Percentiles rank a stretch among this genome's conserved stretches.
phyloP scores from a whole-genome alignment of 1,284 basidiomycete species.

The Malassezia furfur region DNA sequence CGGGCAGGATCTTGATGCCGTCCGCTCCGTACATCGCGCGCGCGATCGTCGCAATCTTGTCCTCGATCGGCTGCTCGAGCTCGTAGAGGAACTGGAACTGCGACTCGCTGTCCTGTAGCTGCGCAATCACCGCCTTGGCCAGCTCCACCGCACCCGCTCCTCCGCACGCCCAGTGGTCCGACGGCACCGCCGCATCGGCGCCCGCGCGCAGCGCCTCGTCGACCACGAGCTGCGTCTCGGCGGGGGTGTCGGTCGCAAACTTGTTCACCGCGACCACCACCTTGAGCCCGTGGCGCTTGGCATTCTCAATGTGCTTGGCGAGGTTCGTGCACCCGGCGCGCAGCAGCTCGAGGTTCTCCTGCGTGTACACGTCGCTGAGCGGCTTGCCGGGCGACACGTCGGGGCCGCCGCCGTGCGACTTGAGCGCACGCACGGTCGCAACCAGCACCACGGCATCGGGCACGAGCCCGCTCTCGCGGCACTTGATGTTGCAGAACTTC shows the following conservation, averaged over 20 bases:
- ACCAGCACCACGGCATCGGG: constrained; percentile 94
- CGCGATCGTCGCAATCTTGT: constrained; percentile 45
- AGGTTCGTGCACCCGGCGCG: constrained; percentile 88
- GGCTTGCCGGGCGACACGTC: constrained; percentile 94
- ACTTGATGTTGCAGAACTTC: constrained; percentile 99
- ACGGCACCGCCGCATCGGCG: constrained; percentile 87
- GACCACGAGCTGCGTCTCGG: constrained; percentile 78
- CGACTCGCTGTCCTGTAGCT: constrained; percentile 27
- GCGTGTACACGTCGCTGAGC: constrained; percentile 82
- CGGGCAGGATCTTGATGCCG: constrained; percentile 54
- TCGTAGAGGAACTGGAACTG: constrained; percentile 47
- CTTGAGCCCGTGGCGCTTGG: constrained; percentile 90
- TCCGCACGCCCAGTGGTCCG: constrained; percentile 64
- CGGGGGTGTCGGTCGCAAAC: constrained; percentile 80
- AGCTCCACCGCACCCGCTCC: constrained; percentile 41
- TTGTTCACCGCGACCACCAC: constrained; percentile 92
- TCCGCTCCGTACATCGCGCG: constrained; percentile 46
- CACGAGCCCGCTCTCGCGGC: constrained; percentile 78
- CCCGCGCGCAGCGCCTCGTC: constrained; percentile 71
- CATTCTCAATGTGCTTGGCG: constrained; percentile 86
- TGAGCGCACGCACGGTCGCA: constrained; percentile 90
- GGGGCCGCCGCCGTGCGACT: constrained; percentile 98
- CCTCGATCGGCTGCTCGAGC: constrained; percentile 29
- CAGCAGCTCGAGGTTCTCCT: constrained; percentile 83
- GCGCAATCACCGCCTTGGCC: constrained; percentile 38